Base-by-base conservation (phyloP, 179 eudicot species). In the Beta corolliflora region DNA sequence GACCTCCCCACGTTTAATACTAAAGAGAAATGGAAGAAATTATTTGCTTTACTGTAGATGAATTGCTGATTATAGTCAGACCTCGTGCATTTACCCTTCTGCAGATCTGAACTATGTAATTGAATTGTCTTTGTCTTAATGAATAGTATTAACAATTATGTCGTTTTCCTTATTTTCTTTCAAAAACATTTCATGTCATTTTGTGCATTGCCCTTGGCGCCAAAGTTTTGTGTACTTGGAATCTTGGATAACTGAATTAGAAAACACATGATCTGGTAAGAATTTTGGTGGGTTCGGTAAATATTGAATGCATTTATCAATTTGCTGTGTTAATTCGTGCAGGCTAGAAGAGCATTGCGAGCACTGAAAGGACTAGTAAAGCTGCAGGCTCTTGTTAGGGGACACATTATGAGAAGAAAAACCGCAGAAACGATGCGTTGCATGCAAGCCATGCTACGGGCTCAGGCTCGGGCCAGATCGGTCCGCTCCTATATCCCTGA, bases 261-360 rank as follows among this genome's bases (percentile, higher is more conserved):
- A 7, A n/a, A 2, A 19, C 64, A 60, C 6, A 53, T 53, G 5
- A 66, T 64, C 50, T 54, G 53, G 19, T 72, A 31, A 7, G 3
- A 53, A 21, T 74, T 36, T 21, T 31, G 23, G 18, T n/a, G 41
- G 53, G 41, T 41, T 74, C 79, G 5, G 61, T 14, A 53, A 59
- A 55, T 53, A 76, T 46, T 76, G 68, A 76, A 71, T 64, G 70
- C 45, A 29, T 66, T 29, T 23, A 36, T 23, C 44, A 58, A 56
- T 31, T 67, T 54, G 59, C 61, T 41, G 3, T 55, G 64, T 65
- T 31, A 73, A 73, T 31, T 15, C 68, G 25, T 84, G 79, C 78
- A 94, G 98, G 91, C 97, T 41, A 93, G 94, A 76, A 92, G 90
- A 79, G 98, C 98, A 70, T 79, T 94, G 81, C 77, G 92, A 82